Base-by-base conservation (phyloP, 192 early-diverging fungal species). In the Coemansia sp. region DNA sequence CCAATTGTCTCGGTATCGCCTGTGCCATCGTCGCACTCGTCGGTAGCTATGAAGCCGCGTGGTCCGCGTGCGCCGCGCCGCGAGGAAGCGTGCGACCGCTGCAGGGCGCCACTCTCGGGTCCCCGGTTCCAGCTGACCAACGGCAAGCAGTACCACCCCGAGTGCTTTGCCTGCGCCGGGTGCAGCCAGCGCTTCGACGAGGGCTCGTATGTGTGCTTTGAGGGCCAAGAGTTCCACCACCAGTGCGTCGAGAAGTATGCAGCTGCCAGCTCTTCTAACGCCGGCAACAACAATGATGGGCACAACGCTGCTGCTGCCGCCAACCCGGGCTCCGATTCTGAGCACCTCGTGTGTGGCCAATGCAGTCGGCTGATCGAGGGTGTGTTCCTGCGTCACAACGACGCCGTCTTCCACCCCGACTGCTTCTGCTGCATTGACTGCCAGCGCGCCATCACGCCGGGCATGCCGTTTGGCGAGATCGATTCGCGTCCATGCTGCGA, bases 71-170 rank as follows among this genome's bases (percentile, higher is more conserved):
- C 69, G 28, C 73, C 61, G 31, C 65, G 70, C 7, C 69, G 63
- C 29, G 69, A 70, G 26, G 79, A 81, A 39, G 8, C 51, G 1
- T 84, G 83, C 68, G 75, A 81, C 63, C 71, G 75, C 18, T 84
- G 83, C 65, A 64, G 46, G 7, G 65, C 49, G 7, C 51, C 58
- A 8, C 67, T 84, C 2, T 57, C 72, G 0, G 83, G 83, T 4
- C 83, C 83, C 4, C 71, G 83, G 30, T 84, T 84, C 75, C 83
- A 84, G 55, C 72, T 84, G 26, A 75, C 83, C 21, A 84, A 84
- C 40, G 83, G 83, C 55, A 81, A 81, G 60, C 75, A 72, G 71
- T 84, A 84, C 63, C 83, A 84, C 33, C 83, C 79, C 1, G 72
- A 81, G 31, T 84, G 83, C 64, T 84, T 84, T 58, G 72, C 72